Conservation (phyloP, 1,139 yeast genomes). For the Hemisphaericaspora xylofermentans region DNA sequence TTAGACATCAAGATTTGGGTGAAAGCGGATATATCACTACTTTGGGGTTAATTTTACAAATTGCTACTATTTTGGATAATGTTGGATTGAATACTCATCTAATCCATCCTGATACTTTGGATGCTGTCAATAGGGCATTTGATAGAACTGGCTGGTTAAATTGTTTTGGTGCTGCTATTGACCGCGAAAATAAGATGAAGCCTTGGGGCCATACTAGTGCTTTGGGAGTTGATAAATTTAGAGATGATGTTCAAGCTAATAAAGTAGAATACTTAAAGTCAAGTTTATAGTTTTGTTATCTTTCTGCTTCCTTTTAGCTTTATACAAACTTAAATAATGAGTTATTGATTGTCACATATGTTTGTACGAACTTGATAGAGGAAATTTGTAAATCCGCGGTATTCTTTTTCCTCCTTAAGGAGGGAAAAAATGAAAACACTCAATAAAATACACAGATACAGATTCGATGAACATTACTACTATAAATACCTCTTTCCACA, state of each 20-base stretch:
- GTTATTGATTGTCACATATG: no score
- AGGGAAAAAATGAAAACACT: no score
- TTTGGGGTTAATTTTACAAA: conserved; percentile 36
- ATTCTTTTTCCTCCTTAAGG: no score
- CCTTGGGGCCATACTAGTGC: conserved; percentile 41
- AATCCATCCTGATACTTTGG: conserved; percentile 32
- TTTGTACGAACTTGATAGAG: no score
- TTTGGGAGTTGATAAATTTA: conserved; percentile 33
- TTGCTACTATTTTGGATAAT: conserved; percentile 37
- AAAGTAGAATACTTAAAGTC: conserved; percentile 22
- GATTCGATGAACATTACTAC: no score
- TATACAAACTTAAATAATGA: no score
- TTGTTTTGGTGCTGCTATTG: conserved; percentile 38
- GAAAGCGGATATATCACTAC: conserved; percentile 36
- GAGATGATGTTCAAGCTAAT: conserved; percentile 31
- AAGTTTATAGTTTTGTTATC: neutral
- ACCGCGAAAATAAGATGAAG: conserved; percentile 29
- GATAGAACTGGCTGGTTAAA: conserved; percentile 34
- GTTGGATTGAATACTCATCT: conserved; percentile 34
- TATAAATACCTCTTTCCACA: neutral
- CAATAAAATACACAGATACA: no score
- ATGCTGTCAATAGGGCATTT: conserved; percentile 27
- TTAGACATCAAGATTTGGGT: conserved; percentile 40
- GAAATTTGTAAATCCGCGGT: no score
- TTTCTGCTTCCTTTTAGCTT: no score